Conservation (phyloP, 768 basidiomycete genomes). For the Lactarius hatsudake region DNA sequence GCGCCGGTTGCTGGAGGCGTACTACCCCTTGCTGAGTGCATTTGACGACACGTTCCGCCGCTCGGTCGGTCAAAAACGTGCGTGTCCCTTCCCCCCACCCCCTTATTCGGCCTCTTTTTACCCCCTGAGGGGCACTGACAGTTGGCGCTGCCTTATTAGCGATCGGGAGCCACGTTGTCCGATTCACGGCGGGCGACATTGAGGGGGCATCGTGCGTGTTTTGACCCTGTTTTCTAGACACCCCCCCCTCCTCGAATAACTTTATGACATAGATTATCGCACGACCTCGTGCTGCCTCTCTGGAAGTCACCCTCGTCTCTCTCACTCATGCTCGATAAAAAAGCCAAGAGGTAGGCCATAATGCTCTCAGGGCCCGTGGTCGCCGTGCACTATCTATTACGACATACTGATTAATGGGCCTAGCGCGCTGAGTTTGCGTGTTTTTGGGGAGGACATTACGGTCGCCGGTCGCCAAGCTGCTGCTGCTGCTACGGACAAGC, state of each 20-base stretch:
- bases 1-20: slow-evolving; percentile 64
- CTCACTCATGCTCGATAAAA: slow-evolving; percentile 93
- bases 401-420: slow-evolving; percentile 1
- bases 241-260: background rate
- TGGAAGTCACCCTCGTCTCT: slow-evolving; percentile 92
- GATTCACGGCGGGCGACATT: slow-evolving; percentile 55
- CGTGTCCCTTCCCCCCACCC: slow-evolving; percentile 29
- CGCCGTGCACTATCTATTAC: slow-evolving; percentile 4
- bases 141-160: slow-evolving; percentile 38
- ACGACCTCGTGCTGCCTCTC: slow-evolving; percentile 85
- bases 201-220: slow-evolving; percentile 53
- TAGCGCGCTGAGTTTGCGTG: slow-evolving; percentile 83
- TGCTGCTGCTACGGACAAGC: slow-evolving; percentile 29
- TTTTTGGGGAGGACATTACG: slow-evolving; percentile 81
- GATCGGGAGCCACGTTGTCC: slow-evolving; percentile 69
- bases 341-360: slow-evolving; percentile 77
- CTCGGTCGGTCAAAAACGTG: slow-evolving; percentile 52
- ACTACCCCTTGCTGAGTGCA: slow-evolving; percentile 72
- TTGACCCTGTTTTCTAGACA: background rate
- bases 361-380: background rate
- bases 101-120: slow-evolving; percentile 11
- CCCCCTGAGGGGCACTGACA: background rate
- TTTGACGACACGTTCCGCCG: slow-evolving; percentile 61
- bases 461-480: slow-evolving; percentile 41
- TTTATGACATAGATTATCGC: slow-evolving; percentile 50